Conservation (phyloP, 2,329 filamentous ascomycete species). For the Calonectria crousiana region DNA sequence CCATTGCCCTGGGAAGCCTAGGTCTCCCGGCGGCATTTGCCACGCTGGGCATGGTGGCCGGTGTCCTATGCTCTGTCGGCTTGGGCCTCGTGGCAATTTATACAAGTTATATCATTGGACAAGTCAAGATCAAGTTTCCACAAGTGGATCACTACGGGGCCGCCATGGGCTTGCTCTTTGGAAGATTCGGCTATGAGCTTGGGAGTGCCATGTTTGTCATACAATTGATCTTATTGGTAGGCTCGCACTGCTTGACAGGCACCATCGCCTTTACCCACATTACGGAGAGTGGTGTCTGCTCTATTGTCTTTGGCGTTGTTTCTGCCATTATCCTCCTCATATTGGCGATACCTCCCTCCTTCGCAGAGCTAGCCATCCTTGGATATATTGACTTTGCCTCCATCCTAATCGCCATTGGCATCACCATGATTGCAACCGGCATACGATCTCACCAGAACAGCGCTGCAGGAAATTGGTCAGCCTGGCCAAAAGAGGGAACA, state of each 20-base stretch:
- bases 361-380: background rate
- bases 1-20: background rate
- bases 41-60: background rate
- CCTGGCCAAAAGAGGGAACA: background rate
- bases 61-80: background rate
- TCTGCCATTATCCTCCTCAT: background rate
- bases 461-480: background rate
- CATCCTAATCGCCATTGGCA: background rate
- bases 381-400: background rate
- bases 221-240: background rate
- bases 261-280: background rate
- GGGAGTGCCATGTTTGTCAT: background rate
- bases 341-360: background rate
- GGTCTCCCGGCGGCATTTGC: background rate
- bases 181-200: background rate
- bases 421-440: background rate
- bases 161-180: background rate
- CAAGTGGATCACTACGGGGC: background rate
- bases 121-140: background rate
- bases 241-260: background rate
- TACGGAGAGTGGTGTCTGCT: background rate
- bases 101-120: background rate
- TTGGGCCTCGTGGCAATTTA: background rate
- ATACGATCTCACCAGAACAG: background rate
- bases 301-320: background rate